Evolutionary conservation across 2,329 filamentous ascomycete species (phyloP), one percentile per base, ranked within the genome.

Genomic region (Nigrospora sphaerica): DNA sequence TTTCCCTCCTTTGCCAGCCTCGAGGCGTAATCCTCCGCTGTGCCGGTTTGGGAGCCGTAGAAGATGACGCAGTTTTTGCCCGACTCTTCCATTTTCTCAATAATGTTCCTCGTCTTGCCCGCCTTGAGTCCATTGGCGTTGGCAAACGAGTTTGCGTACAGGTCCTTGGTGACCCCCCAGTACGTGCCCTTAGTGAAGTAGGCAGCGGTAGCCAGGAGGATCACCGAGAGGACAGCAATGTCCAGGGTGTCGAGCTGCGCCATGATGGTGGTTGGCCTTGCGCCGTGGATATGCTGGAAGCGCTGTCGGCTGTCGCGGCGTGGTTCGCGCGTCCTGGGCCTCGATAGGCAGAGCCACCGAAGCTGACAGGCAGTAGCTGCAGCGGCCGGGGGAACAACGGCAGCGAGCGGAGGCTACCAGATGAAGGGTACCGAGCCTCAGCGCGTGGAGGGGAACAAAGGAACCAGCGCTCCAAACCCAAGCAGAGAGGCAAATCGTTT

Each of bases 41-140:
- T 98, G 60, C 93, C 93, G 17, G 93, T 98, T 72, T 98, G 93
- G 32, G 93, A 98, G 56, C 93, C 93, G 65, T 96, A 98, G 75
- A 98, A 96, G 60, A 98, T 86, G 54, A 98, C 85, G 67, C 92
- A 96, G 73, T 98, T 97, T 75, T 97, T 98, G 67, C 84, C 85
- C 12, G 82, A 84, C 73, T 97, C 90, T 18, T 96, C 88, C 83
- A 98, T 86, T 73, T 95, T 95, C 76, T 97, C 88, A 50, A 96
- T 64, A 53, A 98, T 91, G 67, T 96, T 91, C 57, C 93, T 79
- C 50, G 91, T 92, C 73, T 90, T 91, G 57, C 85, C 88, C 11
- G 86, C 77, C 71, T 88, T 95, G 53, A 77, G 75, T 54, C 78
- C 80, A 67, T 80, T 81, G 62, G 80, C 79, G 64, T 80, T 82